Base-by-base conservation (phyloP, 2,329 filamentous ascomycete genomes). In the Penicillium sp. region DNA sequence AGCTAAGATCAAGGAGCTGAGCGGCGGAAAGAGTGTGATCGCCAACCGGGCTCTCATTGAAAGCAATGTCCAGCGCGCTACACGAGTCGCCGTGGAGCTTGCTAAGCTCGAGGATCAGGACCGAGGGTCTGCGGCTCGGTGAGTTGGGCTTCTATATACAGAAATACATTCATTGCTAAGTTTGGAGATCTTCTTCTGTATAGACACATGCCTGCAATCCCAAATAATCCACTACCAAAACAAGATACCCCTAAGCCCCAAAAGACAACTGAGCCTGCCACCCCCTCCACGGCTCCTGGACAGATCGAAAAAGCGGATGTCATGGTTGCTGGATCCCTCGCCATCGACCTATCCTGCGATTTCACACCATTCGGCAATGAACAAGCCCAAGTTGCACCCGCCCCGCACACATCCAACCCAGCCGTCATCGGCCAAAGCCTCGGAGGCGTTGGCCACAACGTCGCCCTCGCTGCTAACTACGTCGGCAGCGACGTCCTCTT, bases 401-500 rank as follows among this genome's bases (percentile, higher is more conserved):
- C 67, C 46, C 76, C 86, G 33, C 82, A 92, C 53, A 96, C 91
- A 0, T 97, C 92, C 0, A 97, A 97, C 64, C 89, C 89, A 44
- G 85, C 91, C 7, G 76, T 78, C 13, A 95, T 96, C 58, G 84
- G 76, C 31, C 90, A 95, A 66, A 89, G 88, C 1, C 81, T 96
- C 7, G 94, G 94, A 11, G 94, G 94, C 6, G 94, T 97, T 7
- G 94, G 90, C 6, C 87, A 91, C 65, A 97, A 97, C 64, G 90
- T 97, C 40, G 90, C 94, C 14, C 81, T 90, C 43, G 92, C 92
- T 40, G 86, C 89, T 1, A 88, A 91, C 60, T 81, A 86, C 28
- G 81, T 88, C 53, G 84, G 82, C 36, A 82, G 79, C 33, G 73
- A 75, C 13, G 88, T 94, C 7, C 80, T 83, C 20, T 82, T 96